Evolutionary conservation across 1,284 basidiomycete genomes (phyloP), one percentile per base, ranked within the genome.

Genomic region (Ganoderma meredithae): DNA sequence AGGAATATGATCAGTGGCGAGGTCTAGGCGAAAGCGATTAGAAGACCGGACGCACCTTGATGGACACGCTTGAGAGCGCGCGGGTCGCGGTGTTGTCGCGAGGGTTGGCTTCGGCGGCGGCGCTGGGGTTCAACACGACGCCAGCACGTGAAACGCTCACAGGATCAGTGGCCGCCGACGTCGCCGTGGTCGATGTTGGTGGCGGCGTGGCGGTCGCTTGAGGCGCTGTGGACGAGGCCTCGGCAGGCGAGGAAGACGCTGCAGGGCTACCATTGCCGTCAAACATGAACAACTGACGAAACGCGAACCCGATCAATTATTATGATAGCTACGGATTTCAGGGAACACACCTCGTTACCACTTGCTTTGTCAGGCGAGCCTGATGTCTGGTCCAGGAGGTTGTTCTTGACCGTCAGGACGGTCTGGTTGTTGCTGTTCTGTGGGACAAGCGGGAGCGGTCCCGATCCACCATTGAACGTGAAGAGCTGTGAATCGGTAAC

Each of bases 401-500:
- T 31, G 43, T 36, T 49, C 27, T 25, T 62, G 27, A 53, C 52
- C 5, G 59, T 60, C 47, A 61, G 47, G 39, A 56, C 8, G 44
- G 31, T 53, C 60, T 66, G 47, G 43, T 53, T 41, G 47, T 66
- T 58, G 41, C 52, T 60, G 53, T 62, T 66, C 53, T 66, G 52
- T 31, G 61, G 65, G 8, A 55, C 60, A 10, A 66, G 41, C 31
- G 65, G 25, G 22, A 66, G n/a, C 5, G 60, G 41, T 17, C 43
- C 53, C 40, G 65, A 27, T 22, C 36, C 49, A 39, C 52, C 53
- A n/a, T 55, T 49, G 65, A 66, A 66, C 49, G 65, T 39, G 60
- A 66, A 66, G 19, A 66, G 53, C 60, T 66, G 65, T 12, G 60
- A 62, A 53, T 66, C 31, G n/a, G 65, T 62, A 31, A 66, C 65